Evolutionary conservation across 1,139 yeast genomes (phyloP), one percentile per base, ranked within the genome.

Genomic region (Pichia sp.): DNA sequence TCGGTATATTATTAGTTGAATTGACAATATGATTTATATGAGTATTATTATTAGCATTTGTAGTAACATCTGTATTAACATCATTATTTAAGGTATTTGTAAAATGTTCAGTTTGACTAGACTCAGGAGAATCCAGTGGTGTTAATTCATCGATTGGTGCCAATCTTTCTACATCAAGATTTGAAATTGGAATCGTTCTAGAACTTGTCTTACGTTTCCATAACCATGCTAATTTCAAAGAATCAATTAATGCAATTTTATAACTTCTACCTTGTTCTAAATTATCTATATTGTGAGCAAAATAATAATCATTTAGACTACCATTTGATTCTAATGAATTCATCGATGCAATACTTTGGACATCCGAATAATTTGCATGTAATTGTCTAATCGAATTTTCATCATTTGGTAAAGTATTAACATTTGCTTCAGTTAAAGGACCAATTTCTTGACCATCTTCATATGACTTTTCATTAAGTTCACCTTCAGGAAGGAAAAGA

Each of bases 191-290:
- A 7, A 37, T 30, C 8, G 11, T 19, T 21, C 20, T 40, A 13
- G 32, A 24, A 6, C 30, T 33, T 31, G 37, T 33, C 11, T 36
- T 44, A 9, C 38, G 35, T 20, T 38, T 31, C 14, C 44, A 46
- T 4, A 48, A 24, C 41, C 42, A 35, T 3, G 56, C 56, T 29
- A 60, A 45, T 33, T 48, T 57, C 11, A 60, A 40, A 2, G 64
- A 55, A 39, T 59, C 62, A 18, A 55, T 43, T 9, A 60, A 39
- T 13, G 60, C 50, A 20, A 60, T 47, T 31, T 60, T 49, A 31
- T 50, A 46, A 27, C 53, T 47, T 25, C 45, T 36, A 7, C 60
- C 59, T 11, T 38, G 38, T 34, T 57, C 62, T 10, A 57, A 44
- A 37, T 50, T 50, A 37, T 57, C 57, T 18, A 59, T 35, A 35